Base-by-base conservation (phyloP, 1,284 basidiomycete genomes). In the Pisolithus thermaeus region DNA sequence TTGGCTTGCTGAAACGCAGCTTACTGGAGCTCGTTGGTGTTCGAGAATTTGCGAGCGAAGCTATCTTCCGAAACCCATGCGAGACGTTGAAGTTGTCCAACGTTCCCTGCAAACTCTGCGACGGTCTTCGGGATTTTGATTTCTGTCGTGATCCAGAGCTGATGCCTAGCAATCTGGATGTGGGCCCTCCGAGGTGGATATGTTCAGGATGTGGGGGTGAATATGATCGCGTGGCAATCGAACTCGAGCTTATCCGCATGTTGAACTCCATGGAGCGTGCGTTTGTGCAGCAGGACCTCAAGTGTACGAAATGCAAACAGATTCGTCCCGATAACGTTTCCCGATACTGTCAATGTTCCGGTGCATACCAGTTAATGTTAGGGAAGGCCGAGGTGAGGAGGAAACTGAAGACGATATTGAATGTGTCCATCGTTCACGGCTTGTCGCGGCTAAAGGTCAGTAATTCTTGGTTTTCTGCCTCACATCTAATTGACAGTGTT, bases 141-240 rank as follows among this genome's bases (percentile, higher is more conserved):
- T 87, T 98, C 58, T 97, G 94, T 65, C 82, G 95, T n/a, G 95
- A 97, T 67, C 78, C 85, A 7, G 91, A 94, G 56, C 79, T 97
- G 40, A 74, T 93, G 47, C 87, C 90, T 0, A 74, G 75, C 58
- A 65, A 76, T 30, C 68, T 73, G 37, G 73, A 76, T 22, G 65
- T 75, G 8, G 70, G 63, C 23, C 57, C 71, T 22, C 73, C 77
- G 9, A 79, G 80, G 63, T 90, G 89, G 88, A 62, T 70, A 16
- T 90, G 85, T 61, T 68, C 65, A 12, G 72, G 76, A 53, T 98
- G 96, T 64, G 80, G 81, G n/a, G 84, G 85, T 30, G 90, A 95
- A 63, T 96, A 95, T 68, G 94, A 98, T 65, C 81, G 87, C 5
- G 73, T 78, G 4, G 79, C 82, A 36, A 92, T 99, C 62, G 95